phyloP scores from a whole-genome alignment of 169 alveolate genomes.

The Plasmodium gonderi region DNA sequence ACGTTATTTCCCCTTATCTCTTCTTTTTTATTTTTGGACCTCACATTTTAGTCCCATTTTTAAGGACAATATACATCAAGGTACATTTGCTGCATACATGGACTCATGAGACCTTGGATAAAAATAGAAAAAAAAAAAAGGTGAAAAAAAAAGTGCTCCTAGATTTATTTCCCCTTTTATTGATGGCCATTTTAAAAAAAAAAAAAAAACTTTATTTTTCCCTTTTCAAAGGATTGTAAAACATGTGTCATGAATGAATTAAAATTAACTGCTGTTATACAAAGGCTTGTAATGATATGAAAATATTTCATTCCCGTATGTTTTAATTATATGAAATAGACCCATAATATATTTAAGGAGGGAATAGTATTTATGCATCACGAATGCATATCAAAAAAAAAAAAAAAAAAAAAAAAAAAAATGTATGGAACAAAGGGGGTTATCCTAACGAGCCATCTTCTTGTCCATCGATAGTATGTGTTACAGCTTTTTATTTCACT shows the following conservation, averaged over 20 bases:
- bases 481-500: neutral
- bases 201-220: neutral
- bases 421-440: too few species aligned
- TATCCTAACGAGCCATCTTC: neutral
- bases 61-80: neutral
- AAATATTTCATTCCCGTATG: neutral
- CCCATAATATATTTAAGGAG: neutral
- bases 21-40: neutral
- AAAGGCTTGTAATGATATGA: neutral
- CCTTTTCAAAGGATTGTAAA: neutral
- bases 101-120: neutral
- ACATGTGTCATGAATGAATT: neutral
- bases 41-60: neutral
- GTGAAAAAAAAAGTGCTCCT: neutral
- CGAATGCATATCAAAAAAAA: neutral
- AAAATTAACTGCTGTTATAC: neutral
- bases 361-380: neutral
- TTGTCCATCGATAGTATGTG: neutral
- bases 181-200: neutral
- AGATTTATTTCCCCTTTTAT: neutral
- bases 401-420: neutral
- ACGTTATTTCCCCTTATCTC: neutral
- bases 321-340: neutral
- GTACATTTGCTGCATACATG: conserved; percentile 28
- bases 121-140: neutral